Base-by-base conservation (phyloP, 2,329 filamentous ascomycete genomes). In the Fusarium secorum region DNA sequence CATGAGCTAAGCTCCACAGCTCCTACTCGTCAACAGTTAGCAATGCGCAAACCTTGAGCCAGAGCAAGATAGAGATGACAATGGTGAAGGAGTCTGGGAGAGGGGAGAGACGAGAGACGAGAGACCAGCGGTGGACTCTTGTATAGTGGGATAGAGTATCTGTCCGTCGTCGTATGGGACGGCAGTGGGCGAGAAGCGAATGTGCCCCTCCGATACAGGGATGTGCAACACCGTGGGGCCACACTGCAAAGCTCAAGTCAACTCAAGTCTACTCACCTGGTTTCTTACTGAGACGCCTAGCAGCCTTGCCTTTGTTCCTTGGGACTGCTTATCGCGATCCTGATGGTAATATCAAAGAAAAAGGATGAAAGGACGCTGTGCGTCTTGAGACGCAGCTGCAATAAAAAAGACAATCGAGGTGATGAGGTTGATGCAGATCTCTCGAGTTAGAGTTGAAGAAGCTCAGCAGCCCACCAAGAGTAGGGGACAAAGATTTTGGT, bases 191-290 rank as follows among this genome's bases (percentile, higher is more conserved):
- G 61, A 66, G 70, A 76, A 75, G 74, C 74, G 74, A 75, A 75
- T 51, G 72, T 76, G 74, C 74, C 74, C 74, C 74, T 75, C 74
- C 63, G 68, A 60, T 68, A 74, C 74, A 75, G 72, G 74, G 74
- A 70, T 76, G 68, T 66, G 56, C 52, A 70, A 71, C 52, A 62
- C 64, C 73, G 69, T 75, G 73, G 73, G 73, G 73, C 73, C 73
- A 75, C 73, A 73, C 56, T 68, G 61, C 56, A 30, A 68, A 63
- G 70, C 70, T 73, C 52, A 67, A 69, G 54, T 53, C 26, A 36
- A 68, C 46, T 44, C 26, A 45, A 71, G 42, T 56, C 58, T 62
- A 71, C 66, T 71, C 26, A 73, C 70, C 60, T 30, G 32, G 51
- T 45, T 36, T 44, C 33, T 60, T 38, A 45, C 45, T 35, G 38